These are phyloP conservation scores for Phytophthora citricola DNA, from an alignment of 352 stramenopile genomes.

Conservation along the genomic window DNA sequence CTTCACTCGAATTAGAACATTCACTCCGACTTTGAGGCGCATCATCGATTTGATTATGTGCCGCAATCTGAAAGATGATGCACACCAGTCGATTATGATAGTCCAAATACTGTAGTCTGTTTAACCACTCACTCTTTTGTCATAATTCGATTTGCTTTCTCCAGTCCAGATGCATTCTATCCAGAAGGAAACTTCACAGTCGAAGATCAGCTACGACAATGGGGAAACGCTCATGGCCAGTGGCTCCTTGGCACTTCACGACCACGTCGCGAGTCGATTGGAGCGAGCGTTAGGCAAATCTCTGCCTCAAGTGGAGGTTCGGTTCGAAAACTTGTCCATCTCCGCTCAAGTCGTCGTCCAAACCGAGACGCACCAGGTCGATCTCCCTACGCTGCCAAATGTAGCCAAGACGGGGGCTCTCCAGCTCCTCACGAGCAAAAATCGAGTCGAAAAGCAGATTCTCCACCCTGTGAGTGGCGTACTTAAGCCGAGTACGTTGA, in stretches of 20 bases:
- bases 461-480: slow-evolving; percentile 30
- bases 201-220: slow-evolving; percentile 12
- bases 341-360: slow-evolving; percentile 7
- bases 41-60: slow-evolving; percentile 12
- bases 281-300: slow-evolving; percentile 33
- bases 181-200: slow-evolving; percentile 1
- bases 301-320: slow-evolving; percentile 44
- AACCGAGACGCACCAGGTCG: slow-evolving; percentile 6
- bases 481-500: slow-evolving; percentile 34
- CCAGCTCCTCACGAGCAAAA: slow-evolving; percentile 15
- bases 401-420: slow-evolving; percentile 9
- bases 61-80: slow-evolving; percentile 5
- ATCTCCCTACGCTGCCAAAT: slow-evolving; percentile 11
- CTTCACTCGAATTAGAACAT: slow-evolving; percentile 1
- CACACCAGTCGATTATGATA: slow-evolving; percentile 4
- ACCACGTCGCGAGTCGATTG: slow-evolving; percentile 32
- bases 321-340: slow-evolving; percentile 10
- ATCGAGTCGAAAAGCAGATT: slow-evolving; percentile 37
- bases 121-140: neutral
- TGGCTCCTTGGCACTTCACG: slow-evolving; percentile 37
- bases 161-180: slow-evolving; percentile 3
- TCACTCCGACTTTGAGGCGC: neutral
- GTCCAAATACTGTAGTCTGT: neutral
- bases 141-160: slow-evolving; percentile 7
- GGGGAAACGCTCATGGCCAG: slow-evolving; percentile 27